A percentile compares a stretch with the other conserved stretches of the same genome.
phyloP scores from a whole-genome alignment of 192 early-diverging fungal genomes.

The Irineochytrium annulatum region DNA sequence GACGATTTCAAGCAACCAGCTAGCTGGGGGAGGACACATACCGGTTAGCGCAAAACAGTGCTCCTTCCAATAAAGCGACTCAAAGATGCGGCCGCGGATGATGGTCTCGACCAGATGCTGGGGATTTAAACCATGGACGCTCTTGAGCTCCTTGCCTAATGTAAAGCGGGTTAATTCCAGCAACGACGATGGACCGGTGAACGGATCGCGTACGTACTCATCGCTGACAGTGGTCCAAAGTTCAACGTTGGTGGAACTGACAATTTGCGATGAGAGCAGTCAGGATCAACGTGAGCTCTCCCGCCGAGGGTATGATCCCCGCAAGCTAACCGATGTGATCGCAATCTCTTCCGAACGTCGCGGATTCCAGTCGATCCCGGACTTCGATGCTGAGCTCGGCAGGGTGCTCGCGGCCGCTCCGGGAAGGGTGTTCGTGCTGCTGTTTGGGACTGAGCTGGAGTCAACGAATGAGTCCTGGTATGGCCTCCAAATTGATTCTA shows the following conservation, averaged over 20 bases:
- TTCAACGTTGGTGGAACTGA: too few species aligned
- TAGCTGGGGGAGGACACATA: slow-evolving; percentile 35
- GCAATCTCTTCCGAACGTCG: too few species aligned
- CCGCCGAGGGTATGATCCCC: too few species aligned
- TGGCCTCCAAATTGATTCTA: not conserved
- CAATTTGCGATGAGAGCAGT: too few species aligned
- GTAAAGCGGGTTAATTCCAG: too few species aligned
- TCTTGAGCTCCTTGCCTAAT: too few species aligned
- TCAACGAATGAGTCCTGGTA: slow-evolving; percentile 16
- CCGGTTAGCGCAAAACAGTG: slow-evolving; percentile 86
- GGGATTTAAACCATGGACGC: slow-evolving; percentile 87
- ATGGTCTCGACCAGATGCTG: slow-evolving; percentile 95
- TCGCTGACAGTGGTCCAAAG: too few species aligned
- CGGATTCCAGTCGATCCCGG: too few species aligned
- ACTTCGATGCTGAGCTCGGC: slow-evolving; percentile 6
- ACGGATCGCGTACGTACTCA: too few species aligned
- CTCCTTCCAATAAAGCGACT: slow-evolving; percentile 96
- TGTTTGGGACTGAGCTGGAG: slow-evolving; percentile 9
- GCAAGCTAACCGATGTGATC: too few species aligned
- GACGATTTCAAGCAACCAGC: not conserved
- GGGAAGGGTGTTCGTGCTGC: slow-evolving; percentile 12
- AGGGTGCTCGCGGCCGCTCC: not conserved
- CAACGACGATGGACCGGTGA: too few species aligned
- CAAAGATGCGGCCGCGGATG: slow-evolving; percentile 82
- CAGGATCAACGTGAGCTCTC: too few species aligned